Evolutionary conservation across 768 basidiomycete species (phyloP).

Genomic region (Lactifluus subvellereus): DNA sequence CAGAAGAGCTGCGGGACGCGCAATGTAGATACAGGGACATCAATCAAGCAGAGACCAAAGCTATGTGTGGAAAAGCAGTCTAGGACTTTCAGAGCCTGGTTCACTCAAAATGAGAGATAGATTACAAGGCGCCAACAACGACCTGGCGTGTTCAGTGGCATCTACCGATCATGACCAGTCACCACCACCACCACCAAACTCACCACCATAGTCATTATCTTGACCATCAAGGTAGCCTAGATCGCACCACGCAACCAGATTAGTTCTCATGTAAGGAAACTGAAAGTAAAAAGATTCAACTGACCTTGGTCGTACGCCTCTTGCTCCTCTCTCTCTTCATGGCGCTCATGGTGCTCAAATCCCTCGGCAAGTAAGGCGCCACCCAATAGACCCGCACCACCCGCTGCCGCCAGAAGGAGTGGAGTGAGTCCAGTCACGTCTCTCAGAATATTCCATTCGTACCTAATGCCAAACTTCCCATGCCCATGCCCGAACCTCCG

Average conservation of each 20-base stretch:
- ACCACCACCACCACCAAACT: slow-evolving; percentile 24
- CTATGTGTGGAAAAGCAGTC: slow-evolving; percentile 2
- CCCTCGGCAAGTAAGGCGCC: slow-evolving; percentile 52
- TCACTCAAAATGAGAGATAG: background rate
- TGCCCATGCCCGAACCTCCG: slow-evolving; percentile 10
- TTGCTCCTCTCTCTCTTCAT: slow-evolving; percentile 32
- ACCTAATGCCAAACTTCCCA: slow-evolving; percentile 12
- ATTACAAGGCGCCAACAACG: background rate
- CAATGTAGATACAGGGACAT: background rate
- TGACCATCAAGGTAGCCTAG: slow-evolving; percentile 33
- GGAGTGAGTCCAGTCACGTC: background rate
- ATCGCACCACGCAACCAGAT: background rate
- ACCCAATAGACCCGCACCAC: slow-evolving; percentile 61
- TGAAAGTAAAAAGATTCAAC: slow-evolving; percentile 4
- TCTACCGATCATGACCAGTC: slow-evolving; percentile 12
- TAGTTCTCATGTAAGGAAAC: slow-evolving; percentile 11
- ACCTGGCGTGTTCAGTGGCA: background rate
- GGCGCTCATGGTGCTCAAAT: slow-evolving; percentile 40
- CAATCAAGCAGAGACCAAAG: slow-evolving; percentile 4
- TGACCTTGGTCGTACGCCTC: slow-evolving; percentile 35
- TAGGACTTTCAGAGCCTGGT: background rate
- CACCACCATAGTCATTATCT: slow-evolving; percentile 5
- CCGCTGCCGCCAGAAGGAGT: slow-evolving; percentile 28
- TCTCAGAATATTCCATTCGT: background rate
- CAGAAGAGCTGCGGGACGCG: background rate